phyloP scores from a whole-genome alignment of 371 early-diverging fungal genomes.

The Parasitella parasitica region DNA sequence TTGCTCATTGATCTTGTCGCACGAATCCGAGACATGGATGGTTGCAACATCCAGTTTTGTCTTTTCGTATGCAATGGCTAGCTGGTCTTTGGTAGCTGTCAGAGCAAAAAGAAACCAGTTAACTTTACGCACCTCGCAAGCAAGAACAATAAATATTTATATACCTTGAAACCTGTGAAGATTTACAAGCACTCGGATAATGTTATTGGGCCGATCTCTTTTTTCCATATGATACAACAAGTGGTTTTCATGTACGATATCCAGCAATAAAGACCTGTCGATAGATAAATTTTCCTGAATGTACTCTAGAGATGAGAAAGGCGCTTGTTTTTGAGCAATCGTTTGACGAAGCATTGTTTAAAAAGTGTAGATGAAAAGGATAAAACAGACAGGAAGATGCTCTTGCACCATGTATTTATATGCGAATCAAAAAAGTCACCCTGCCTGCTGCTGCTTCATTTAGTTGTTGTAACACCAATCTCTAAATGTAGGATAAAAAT shows the following conservation, averaged over 20 bases:
- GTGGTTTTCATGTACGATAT: slow-evolving; percentile 29
- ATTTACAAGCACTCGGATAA: slow-evolving; percentile 30
- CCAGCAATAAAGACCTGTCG: neutral
- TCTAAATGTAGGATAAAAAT: neutral
- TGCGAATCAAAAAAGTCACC: neutral
- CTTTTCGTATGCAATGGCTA: slow-evolving; percentile 14
- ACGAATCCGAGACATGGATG: slow-evolving; percentile 6
- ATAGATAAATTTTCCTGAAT: neutral
- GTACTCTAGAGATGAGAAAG: neutral
- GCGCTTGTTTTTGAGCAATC: neutral
- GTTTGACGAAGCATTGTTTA: slow-evolving; percentile 12
- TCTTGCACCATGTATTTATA: neutral
- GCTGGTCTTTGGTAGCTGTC: slow-evolving; percentile 20
- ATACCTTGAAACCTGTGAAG: slow-evolving; percentile 38
- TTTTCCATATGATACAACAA: slow-evolving; percentile 35
- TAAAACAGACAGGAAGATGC: neutral
- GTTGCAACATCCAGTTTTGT: slow-evolving; percentile 1
- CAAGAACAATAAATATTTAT: neutral
- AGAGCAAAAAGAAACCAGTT: neutral
- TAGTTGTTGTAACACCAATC: neutral
- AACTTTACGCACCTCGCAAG: neutral
- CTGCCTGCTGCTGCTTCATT: neutral
- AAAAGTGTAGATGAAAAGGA: neutral
- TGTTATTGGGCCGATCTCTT: slow-evolving; percentile 35
- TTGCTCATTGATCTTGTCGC: slow-evolving; percentile 15